Conservation (phyloP, 257 asterid genomes). For the Coffea eugenioides region DNA sequence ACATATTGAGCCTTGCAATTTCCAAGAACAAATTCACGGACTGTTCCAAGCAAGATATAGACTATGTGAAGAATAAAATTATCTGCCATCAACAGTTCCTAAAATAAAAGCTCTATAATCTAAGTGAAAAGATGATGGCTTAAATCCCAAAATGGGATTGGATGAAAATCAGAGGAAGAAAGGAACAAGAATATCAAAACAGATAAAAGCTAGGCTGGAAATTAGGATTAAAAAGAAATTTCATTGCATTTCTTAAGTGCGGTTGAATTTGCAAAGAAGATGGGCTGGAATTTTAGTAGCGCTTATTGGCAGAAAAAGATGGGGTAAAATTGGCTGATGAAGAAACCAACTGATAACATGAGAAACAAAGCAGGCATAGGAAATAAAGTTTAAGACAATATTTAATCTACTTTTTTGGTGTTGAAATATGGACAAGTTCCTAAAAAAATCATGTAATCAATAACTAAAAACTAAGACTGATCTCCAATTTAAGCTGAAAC, state of each 20-base stretch:
- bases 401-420: background rate
- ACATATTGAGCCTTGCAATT: conserved; percentile 89
- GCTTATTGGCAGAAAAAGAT: background rate
- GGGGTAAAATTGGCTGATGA: background rate
- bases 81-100: conserved; percentile 10
- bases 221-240: background rate
- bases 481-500: background rate
- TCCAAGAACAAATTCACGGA: conserved; percentile 79
- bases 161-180: background rate
- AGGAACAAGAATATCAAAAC: background rate
- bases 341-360: background rate
- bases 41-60: conserved; percentile 79
- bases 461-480: background rate
- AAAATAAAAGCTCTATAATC: background rate
- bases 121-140: background rate
- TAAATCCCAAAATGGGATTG: background rate
- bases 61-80: conserved; percentile 52
- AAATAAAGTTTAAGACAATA: background rate
- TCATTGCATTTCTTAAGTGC: background rate
- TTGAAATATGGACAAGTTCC: background rate
- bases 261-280: background rate
- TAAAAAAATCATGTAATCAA: background rate
- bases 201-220: background rate
- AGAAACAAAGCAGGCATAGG: background rate
- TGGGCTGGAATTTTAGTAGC: background rate